Base-by-base conservation (phyloP, 768 basidiomycete genomes). In the Trametes punicea region DNA sequence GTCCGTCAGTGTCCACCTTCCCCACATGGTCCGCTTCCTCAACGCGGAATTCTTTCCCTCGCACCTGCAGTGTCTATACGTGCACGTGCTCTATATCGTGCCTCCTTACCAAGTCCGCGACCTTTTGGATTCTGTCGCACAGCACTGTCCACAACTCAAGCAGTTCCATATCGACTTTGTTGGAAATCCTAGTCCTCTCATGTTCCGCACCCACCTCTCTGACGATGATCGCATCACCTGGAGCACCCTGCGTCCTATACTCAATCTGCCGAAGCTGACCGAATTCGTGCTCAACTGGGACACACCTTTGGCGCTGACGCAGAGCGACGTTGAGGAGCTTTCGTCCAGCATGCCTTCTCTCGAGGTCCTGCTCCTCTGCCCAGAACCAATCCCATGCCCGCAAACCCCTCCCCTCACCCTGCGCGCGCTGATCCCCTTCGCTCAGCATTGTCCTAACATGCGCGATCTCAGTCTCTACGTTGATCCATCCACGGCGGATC, bases 1-100 rank as follows among this genome's bases (percentile, higher is more conserved):
- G 36, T 79, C 75, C 3, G 58, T 81, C 44, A 79, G 78, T 16
- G 73, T 72, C 10, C 62, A 68, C n/a, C 71, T 83, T 23, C 68
- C 70, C 5, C 75, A 83, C 49, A 68, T 79, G 20, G 67, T 75
- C 4, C 66, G 65, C 3, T 80, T 86, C 65, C 65, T 86, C 50
- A 64, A 69, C 30, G 64, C 67, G 2, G 59, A 70, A 3, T 81
- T 75, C 53, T 72, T 80, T 0, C 85, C 85, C 0, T 61, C 64
- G 5, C 77, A 78, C 40, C 65, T 87, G 30, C 79, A 76, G 0
- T 69, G 68, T n/a, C 69, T 87, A 6, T 81, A 78, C 61, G 57
- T 85, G 46, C 82, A 82, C 57, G 76, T 79, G 2, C 71, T 76
- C 20, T 61, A 71, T 3, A 62, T 75, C n/a, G 78, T 82, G 55